Base-by-base conservation (phyloP, 2,329 filamentous ascomycete species). In the Sarocladium brachiariae region DNA sequence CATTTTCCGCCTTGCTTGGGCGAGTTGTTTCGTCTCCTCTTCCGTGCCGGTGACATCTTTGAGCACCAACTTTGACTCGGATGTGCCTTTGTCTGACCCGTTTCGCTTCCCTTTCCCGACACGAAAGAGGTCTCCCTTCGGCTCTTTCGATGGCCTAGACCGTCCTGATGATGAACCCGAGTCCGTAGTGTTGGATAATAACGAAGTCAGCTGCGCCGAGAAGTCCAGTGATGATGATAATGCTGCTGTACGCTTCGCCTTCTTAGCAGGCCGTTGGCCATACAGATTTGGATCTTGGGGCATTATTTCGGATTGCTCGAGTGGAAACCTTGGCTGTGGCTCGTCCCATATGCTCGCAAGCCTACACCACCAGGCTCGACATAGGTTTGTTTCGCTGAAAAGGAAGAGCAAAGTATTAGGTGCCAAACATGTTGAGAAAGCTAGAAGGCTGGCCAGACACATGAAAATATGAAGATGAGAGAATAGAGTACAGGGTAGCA, bases 141-240 rank as follows among this genome's bases (percentile, higher is more conserved):
- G 63, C 65, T 61, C 68, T 59, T 63, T 74, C 64, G 57, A 66
- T 54, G 77, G 60, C 27, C 84, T 77, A 41, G 66, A 53, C 23
- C 70, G 69, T n/a, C 66, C 58, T 53, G 71, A 65, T 52, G 67
- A 53, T 52, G 72, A 60, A 19, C 70, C 56, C 21, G 76, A 65
- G 30, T 76, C 70, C 4, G 66, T 58, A 10, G 67, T 56, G 54
- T 72, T 74, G 50, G 84, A 74, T 69, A 96, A 89, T 51, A 96
- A 81, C 41, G 84, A 87, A 58, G 87, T 86, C 55, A 97, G 81
- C 57, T 93, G 87, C 10, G 89, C 88, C n/a, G 87, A 83, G 71
- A 99, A 97, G 63, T 89, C 83, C 50, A 96, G 80, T 39, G 82
- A 85, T 48, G 81, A 83, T 16, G 82, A 85, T 16, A 90, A 80